phyloP scores from a whole-genome alignment of 2,329 filamentous ascomycete species.

The Xylaria sp. region DNA sequence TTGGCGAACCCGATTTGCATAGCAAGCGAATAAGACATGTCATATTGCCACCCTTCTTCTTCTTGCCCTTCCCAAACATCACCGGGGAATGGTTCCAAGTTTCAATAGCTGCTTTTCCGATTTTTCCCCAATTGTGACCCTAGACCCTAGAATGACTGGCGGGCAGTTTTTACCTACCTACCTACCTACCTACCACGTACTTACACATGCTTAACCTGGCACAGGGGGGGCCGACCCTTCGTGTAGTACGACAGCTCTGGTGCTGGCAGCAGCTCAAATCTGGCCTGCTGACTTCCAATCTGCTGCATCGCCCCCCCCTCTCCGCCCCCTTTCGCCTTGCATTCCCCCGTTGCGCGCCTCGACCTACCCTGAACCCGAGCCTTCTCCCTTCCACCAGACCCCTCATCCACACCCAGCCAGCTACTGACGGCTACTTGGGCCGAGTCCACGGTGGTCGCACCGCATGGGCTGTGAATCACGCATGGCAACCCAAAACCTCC shows the following conservation, averaged over 20 bases:
- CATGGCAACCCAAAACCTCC: constrained; percentile 12
- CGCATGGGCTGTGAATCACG: constrained; percentile 24
- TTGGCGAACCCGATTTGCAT: background rate
- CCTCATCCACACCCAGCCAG: too few relatives aligned
- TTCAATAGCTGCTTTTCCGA: background rate
- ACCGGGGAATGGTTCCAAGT: background rate
- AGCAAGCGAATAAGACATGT: background rate
- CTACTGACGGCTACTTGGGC: constrained; percentile 10
- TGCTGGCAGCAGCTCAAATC: constrained; percentile 16
- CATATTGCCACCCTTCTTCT: background rate
- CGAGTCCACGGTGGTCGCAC: constrained; percentile 16
- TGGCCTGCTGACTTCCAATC: constrained; percentile 13
- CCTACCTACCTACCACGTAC: too few relatives aligned
- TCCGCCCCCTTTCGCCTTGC: constrained; percentile 1
- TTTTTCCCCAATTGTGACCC: background rate
- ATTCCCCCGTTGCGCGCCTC: constrained; percentile 12
- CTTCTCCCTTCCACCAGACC: constrained; percentile 14
- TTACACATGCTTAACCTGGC: background rate
- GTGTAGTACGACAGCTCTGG: constrained; percentile 2
- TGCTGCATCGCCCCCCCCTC: too few relatives aligned
- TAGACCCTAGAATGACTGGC: background rate
- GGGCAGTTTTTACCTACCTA: too few relatives aligned
- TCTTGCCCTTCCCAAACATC: too few relatives aligned
- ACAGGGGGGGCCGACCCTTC: constrained; percentile 1
- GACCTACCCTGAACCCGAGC: constrained; percentile 16